These are phyloP conservation scores for Saccharum officinarum DNA, from an alignment of 176 grass and related monocot genomes.

Conservation along the genomic window DNA sequence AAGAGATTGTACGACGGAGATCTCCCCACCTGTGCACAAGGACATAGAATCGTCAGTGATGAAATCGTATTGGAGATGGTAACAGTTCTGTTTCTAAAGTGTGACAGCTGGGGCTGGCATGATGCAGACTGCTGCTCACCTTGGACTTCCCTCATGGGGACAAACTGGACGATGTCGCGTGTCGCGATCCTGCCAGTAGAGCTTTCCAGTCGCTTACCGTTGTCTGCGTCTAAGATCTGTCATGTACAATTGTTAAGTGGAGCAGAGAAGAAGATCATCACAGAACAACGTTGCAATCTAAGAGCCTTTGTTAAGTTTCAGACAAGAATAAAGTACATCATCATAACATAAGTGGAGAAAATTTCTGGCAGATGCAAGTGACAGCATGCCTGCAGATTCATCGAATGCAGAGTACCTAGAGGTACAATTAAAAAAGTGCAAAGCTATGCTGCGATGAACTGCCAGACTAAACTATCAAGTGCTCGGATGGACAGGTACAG, in stretches of 20 bases:
- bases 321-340: constrained; percentile 1
- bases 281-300: neutral
- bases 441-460: neutral
- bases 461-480: neutral
- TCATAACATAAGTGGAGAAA: neutral
- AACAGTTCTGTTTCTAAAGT: neutral
- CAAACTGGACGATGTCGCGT: constrained; percentile 95
- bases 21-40: constrained; percentile 46
- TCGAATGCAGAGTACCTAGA: neutral
- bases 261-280: neutral
- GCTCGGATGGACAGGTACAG: neutral
- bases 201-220: constrained; percentile 76
- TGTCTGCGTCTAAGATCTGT: constrained; percentile 86
- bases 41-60: neutral
- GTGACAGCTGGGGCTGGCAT: neutral
- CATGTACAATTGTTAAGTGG: neutral
- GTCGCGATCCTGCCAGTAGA: constrained; percentile 81
- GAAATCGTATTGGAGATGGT: neutral
- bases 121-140: constrained; percentile 38
- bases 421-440: neutral
- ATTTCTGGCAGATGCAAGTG: constrained; percentile 7
- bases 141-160: constrained; percentile 75
- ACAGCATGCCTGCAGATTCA: neutral
- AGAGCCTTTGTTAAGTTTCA: constrained; percentile 15
- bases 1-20: constrained; percentile 85